Base-by-base conservation (phyloP, 2,329 filamentous ascomycete species). In the Pestalotiopsis sp. region DNA sequence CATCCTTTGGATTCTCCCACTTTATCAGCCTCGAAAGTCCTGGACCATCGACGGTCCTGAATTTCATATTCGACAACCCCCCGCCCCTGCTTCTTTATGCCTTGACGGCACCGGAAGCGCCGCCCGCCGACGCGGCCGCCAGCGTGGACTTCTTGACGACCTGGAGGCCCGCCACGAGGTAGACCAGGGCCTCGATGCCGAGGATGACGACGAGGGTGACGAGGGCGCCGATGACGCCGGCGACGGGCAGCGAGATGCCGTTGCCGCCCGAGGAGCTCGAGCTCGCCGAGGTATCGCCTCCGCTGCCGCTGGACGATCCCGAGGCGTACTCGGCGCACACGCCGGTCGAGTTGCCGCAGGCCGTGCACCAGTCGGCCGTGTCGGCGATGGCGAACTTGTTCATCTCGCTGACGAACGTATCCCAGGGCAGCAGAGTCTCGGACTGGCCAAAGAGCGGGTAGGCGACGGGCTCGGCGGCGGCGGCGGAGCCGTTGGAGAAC, bases 211-310 rank as follows among this genome's bases (percentile, higher is more conserved):
- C 81, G 4, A 88, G 78, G 0, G 86, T 86, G 48, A 92, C 83
- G 71, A 94, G 78, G 57, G 94, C 92, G 58, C 93, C 90, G 64
- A 97, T 94, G 4, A 95, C 93, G 64, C 94, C 93, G 0, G 92
- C 93, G n/a, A 94, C 89, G 5, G 88, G 85, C 48, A 84, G 88
- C 64, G 90, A 91, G 35, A 97, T 83, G 9, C 86, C 85, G 20
- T 71, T 68, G n/a, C 75, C 74, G 26, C 73, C 71, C 14, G 69
- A 65, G 0, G 71, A 68, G 26, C 73, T 71, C 11, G 69, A 64
- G 0, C 70, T 68, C 1, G 70, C 67, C 2, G 74, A 69, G 5
- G 66, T 72, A 20, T 73, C 69, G 20, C 76, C 75, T 52, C 72
- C 75, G 24, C 52, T 26, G 20, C 52, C 20, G 55, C n/a, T 20